Percentiles rank a stretch among this genome's conserved stretches.
phyloP scores from a whole-genome alignment of 129 eudicot genomes.

The Lactuca sativa region DNA sequence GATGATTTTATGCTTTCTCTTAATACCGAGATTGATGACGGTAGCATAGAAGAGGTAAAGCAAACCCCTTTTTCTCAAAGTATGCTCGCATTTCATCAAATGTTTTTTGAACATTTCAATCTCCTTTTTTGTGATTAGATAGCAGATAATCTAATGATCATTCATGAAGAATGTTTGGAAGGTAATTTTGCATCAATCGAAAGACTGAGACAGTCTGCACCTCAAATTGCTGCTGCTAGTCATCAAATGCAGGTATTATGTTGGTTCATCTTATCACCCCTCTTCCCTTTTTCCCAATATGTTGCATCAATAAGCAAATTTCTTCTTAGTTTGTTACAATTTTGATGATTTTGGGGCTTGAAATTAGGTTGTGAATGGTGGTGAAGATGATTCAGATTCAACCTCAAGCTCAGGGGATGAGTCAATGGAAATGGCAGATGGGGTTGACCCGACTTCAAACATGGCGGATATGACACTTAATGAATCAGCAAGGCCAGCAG shows the following conservation, averaged over 20 bases:
- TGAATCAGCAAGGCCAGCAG: conserved; percentile 23
- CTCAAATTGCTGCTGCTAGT: conserved; percentile 29
- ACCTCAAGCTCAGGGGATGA: conserved; percentile 43
- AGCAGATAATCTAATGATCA: conserved; percentile 66
- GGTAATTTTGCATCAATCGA: conserved; percentile 66
- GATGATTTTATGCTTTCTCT: conserved; percentile 72
- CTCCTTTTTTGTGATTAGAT: conserved; percentile 34
- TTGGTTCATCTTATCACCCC: background rate
- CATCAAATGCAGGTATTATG: conserved; percentile 52
- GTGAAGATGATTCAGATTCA: conserved; percentile 36
- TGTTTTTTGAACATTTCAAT: background rate
- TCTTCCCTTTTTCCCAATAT: too few species aligned
- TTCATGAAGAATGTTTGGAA: conserved; percentile 89
- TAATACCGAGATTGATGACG: conserved; percentile 64
- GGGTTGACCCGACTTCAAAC: conserved; percentile 28
- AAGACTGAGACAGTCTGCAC: conserved; percentile 43
- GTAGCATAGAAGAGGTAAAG: conserved; percentile 79
- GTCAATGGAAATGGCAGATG: conserved; percentile 52
- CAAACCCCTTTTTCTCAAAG: background rate
- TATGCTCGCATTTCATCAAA: background rate
- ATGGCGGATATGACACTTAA: conserved; percentile 32
- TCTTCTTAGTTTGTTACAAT: too few species aligned
- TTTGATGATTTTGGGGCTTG: background rate
- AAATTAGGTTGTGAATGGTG: conserved; percentile 47
- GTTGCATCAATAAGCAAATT: too few species aligned